phyloP scores from a whole-genome alignment of 2,329 filamentous ascomycete species.

The Ophiostoma angusticollis region DNA sequence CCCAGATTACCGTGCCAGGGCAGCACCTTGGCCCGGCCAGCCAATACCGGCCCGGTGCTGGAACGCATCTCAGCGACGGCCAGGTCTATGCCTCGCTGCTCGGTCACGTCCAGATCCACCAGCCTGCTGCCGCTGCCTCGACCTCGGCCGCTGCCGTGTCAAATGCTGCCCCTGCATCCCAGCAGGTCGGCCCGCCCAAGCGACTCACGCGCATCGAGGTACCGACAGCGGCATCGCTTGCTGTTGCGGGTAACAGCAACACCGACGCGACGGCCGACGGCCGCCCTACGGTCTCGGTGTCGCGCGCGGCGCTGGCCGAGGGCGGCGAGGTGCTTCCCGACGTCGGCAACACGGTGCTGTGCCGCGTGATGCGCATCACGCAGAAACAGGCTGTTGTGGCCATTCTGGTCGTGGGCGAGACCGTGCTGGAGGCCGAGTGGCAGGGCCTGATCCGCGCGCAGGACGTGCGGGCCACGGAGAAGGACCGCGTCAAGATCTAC shows the following conservation, averaged over 20 bases:
- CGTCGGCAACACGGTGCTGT: conserved; percentile 69
- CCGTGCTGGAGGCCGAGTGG: conserved; percentile 65
- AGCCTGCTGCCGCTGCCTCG: conserved; percentile 28
- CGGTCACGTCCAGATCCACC: conserved; percentile 50
- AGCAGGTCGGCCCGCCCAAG: conserved; percentile 33
- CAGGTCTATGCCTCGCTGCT: conserved; percentile 73
- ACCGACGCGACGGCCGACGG: conserved; percentile 26
- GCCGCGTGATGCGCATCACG: conserved; percentile 72
- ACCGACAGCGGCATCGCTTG: conserved; percentile 24
- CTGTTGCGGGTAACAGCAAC: conserved; percentile 23
- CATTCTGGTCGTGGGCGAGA: conserved; percentile 69
- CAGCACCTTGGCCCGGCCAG: conserved; percentile 58
- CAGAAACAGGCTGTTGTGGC: conserved; percentile 74
- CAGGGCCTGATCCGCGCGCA: conserved; percentile 76
- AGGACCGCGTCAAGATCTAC: conserved; percentile 83
- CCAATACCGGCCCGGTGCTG: conserved; percentile 61
- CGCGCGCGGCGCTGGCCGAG: conserved; percentile 25
- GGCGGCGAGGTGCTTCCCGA: conserved; percentile 59
- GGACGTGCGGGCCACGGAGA: conserved; percentile 89
- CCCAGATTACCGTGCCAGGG: conserved; percentile 58
- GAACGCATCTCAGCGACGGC: conserved; percentile 68
- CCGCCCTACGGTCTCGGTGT: conserved; percentile 44
- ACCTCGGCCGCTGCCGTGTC: not conserved
- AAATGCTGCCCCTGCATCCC: not conserved
- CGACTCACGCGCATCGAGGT: conserved; percentile 44